phyloP scores from a whole-genome alignment of 2,329 filamentous ascomycete genomes.

The Bertia moriformis region DNA sequence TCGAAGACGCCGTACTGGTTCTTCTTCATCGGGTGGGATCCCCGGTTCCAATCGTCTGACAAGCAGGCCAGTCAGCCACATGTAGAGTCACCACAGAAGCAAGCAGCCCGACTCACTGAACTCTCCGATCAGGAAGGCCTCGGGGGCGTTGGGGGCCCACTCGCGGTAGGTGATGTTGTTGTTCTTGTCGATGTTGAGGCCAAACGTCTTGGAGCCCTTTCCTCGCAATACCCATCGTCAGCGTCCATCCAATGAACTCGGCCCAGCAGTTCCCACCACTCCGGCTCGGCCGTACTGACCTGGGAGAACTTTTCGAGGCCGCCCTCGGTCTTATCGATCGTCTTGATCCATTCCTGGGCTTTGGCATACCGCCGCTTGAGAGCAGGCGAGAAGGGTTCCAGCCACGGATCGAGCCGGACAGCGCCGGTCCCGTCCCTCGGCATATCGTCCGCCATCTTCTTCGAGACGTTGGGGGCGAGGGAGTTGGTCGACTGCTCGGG shows the following conservation, averaged over 20 bases:
- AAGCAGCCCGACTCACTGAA: conserved; percentile 52
- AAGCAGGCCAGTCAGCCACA: conserved; percentile 9
- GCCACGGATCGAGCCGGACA: conserved; percentile 73
- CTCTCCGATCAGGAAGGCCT: conserved; percentile 79
- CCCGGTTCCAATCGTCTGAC: conserved; percentile 71
- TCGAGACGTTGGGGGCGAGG: background rate
- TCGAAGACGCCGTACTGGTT: conserved; percentile 78
- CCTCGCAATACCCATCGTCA: conserved; percentile 1
- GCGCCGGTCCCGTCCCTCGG: conserved; percentile 46
- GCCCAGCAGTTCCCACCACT: background rate
- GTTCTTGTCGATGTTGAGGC: conserved; percentile 67
- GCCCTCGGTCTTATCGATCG: conserved; percentile 69
- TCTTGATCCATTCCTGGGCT: conserved; percentile 75
- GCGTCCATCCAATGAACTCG: background rate
- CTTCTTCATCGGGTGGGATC: conserved; percentile 75
- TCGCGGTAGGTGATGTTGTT: conserved; percentile 84
- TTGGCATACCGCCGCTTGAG: conserved; percentile 65
- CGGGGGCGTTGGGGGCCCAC: conserved; percentile 83
- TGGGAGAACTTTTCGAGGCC: conserved; percentile 83
- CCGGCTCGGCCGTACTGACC: conserved; percentile 29
- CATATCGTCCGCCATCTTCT: background rate
- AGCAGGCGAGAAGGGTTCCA: conserved; percentile 68
- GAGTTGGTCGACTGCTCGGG: background rate
- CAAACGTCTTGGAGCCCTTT: conserved; percentile 74
- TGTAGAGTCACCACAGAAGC: conserved; percentile 1